Base-by-base conservation (phyloP, 1,139 yeast species). In the Pichia kudriavzevii region DNA sequence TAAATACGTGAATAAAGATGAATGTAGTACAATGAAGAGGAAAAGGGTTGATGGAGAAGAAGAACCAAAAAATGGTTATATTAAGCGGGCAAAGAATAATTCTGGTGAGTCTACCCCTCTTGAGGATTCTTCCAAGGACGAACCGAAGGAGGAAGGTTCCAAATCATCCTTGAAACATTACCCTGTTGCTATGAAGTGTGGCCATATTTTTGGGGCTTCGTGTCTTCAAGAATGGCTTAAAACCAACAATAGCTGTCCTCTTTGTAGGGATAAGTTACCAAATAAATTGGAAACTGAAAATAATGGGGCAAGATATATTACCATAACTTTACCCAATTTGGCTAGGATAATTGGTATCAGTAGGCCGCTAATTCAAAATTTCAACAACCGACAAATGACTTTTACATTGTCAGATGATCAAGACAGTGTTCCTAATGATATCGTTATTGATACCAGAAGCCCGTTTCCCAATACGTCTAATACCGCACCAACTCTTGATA, bases 101-200 rank as follows among this genome's bases (percentile, higher is more conserved):
- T 43, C 42, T 26, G 38, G 48, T 18, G 44, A 42, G 23, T 28
- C 45, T 4, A n/a, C 26, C 14, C 32, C 43, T 10, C 12, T 19
- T 5, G n/a, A n/a, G n/a, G n/a, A n/a, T n/a, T 4, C 32, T 26
- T 14, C 10, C 19, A 10, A 19, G n/a, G 20, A 12, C 17, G 24
- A 11, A 14, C 14, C 15, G 13, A n/a, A 24, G 14, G 27, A 15
- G 2, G 22, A 25, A 6, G 7, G 16, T 7, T 3, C 13, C 2
- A 12, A 19, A 2, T 7, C 13, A 10, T n/a, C n/a, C 4, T 2
- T 12, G 3, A 21, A 22, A 3, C 95, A 87, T 56, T 55, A 67
- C 7, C 79, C 95, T 0, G 63, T 81, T 2, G 63, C 69, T 43
- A 66, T 88, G 70, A 93, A 95, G 0, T 88, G 97, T 58, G 75